phyloP scores from a whole-genome alignment of 169 alveolate genomes.

The Plasmodium coatneyi region DNA sequence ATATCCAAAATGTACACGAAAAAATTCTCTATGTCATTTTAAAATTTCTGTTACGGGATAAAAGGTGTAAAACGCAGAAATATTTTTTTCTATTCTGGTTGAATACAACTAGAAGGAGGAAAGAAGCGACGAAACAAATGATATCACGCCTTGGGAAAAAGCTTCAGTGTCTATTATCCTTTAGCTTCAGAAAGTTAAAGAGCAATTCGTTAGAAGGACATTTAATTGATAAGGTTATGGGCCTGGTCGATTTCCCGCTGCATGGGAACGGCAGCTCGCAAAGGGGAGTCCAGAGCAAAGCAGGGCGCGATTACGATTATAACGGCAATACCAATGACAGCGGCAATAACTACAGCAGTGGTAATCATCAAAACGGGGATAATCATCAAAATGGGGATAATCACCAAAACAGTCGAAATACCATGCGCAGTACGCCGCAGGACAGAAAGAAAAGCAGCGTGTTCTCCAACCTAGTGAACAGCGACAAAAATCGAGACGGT shows the following conservation, averaged over 20 bases:
- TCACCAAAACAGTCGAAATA: not conserved
- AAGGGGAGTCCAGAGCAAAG: not conserved
- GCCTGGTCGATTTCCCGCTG: not conserved
- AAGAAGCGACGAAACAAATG: slow-evolving; percentile 37
- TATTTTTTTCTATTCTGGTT: slow-evolving; percentile 24
- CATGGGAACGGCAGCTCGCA: not conserved
- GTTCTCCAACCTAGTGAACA: not conserved
- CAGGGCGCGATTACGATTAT: not conserved
- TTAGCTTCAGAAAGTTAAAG: slow-evolving; percentile 38
- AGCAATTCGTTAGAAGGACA: slow-evolving; percentile 20
- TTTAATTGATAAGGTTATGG: slow-evolving; percentile 18
- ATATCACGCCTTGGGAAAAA: slow-evolving; percentile 19
- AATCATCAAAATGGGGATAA: not conserved
- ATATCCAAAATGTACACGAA: slow-evolving; percentile 20
- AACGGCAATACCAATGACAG: slow-evolving; percentile 2
- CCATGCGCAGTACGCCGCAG: not conserved
- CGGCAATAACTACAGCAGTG: not conserved
- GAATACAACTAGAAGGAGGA: slow-evolving; percentile 17
- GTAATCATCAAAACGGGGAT: not conserved
- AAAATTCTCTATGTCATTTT: slow-evolving; percentile 33
- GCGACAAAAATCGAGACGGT: slow-evolving; percentile 22
- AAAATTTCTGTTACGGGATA: slow-evolving; percentile 25
- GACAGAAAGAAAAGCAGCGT: slow-evolving; percentile 10
- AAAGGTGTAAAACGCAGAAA: slow-evolving; percentile 34
- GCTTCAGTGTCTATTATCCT: slow-evolving; percentile 26